Conservation (phyloP, 805 yeast species). For the Cephaloascus fragrans region DNA sequence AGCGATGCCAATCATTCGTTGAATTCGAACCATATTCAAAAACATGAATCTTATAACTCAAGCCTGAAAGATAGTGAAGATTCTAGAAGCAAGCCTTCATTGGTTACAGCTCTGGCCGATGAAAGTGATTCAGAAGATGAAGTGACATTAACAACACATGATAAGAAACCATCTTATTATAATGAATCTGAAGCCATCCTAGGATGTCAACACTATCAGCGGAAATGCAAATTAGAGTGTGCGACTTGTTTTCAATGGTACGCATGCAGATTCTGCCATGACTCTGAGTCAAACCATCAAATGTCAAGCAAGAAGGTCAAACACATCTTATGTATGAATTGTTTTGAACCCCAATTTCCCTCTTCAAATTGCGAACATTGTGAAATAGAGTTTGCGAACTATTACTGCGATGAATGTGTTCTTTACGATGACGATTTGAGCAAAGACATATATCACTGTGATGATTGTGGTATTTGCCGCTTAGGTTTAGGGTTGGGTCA, state of each 20-base stretch:
- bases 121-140: conserved; percentile 18
- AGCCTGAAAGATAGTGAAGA: neutral
- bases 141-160: conserved; percentile 37
- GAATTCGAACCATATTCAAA: neutral
- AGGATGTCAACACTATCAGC: conserved; percentile 79
- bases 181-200: conserved; percentile 31
- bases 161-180: conserved; percentile 38
- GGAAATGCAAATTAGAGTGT: conserved; percentile 81
- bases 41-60: no score
- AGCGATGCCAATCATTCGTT: conserved; percentile 6
- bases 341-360: conserved; percentile 69
- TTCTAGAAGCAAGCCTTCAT: no score
- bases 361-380: conserved; percentile 61
- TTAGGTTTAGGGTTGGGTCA: conserved; percentile 81
- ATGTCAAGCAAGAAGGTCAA: conserved; percentile 43
- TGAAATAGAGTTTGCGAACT: conserved; percentile 55
- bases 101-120: no score
- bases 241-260: conserved; percentile 66
- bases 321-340: conserved; percentile 74
- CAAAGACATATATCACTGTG: conserved; percentile 86
- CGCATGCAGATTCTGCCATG: conserved; percentile 83
- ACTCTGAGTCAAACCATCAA: conserved; percentile 46
- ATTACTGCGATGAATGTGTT: conserved; percentile 71
- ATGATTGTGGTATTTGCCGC: conserved; percentile 87
- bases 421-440: conserved; percentile 72